Evolutionary conservation across 2,329 filamentous ascomycete genomes (phyloP).

Genomic region (Claviceps sp.): DNA sequence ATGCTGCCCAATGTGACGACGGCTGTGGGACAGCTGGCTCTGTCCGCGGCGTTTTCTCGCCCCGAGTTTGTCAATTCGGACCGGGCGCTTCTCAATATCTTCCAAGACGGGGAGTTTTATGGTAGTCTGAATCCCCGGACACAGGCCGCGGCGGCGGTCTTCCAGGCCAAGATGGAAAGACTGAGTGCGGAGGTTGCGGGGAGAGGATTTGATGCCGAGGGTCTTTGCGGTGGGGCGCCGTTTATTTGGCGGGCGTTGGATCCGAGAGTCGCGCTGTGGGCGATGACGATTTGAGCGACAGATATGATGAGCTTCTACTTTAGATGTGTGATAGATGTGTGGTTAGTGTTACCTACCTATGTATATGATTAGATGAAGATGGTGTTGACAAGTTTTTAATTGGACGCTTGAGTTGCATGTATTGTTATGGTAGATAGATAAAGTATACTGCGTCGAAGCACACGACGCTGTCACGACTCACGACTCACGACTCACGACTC

Average conservation of each 20-base stretch:
- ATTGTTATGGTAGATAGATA: no score
- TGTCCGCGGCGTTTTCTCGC: slow-evolving; percentile 27
- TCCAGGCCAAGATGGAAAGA: slow-evolving; percentile 21
- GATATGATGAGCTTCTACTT: no score
- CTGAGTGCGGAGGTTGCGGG: slow-evolving; percentile 24
- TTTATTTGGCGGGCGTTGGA: slow-evolving; percentile 25
- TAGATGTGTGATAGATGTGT: no score
- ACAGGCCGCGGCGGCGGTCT: slow-evolving; percentile 19
- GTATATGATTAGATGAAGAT: no score
- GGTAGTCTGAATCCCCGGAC: slow-evolving; percentile 18
- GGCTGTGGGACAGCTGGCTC: slow-evolving; percentile 22
- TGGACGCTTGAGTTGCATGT: no score
- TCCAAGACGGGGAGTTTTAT: slow-evolving; percentile 22
- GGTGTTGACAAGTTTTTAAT: no score
- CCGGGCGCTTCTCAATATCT: slow-evolving; percentile 27
- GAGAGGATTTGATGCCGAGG: slow-evolving; percentile 26
- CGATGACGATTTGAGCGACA: background rate
- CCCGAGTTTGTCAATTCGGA: slow-evolving; percentile 22
- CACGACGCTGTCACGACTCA: no score
- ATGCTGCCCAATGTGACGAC: slow-evolving; percentile 21
- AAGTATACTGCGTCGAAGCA: no score
- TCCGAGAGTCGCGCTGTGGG: slow-evolving; percentile 4
- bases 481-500: no score
- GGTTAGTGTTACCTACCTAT: no score
- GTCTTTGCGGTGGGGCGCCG: slow-evolving; percentile 32